phyloP scores from a whole-genome alignment of 257 asterid species.

The Agastache rugosa region DNA sequence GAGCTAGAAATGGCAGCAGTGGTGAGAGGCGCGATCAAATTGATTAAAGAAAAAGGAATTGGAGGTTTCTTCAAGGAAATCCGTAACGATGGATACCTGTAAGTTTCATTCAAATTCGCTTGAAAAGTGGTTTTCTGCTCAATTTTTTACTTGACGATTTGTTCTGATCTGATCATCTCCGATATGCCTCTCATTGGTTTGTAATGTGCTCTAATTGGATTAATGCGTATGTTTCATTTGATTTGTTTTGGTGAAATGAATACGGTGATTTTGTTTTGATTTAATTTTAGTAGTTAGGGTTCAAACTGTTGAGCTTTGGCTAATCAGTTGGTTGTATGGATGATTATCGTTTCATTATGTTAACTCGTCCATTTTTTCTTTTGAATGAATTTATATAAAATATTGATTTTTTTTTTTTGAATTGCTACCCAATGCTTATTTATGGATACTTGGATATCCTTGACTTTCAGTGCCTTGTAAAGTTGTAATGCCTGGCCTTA shows the following conservation, averaged over 20 bases:
- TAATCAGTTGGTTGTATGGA: not conserved
- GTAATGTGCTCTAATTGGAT: not conserved
- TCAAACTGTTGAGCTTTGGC: conserved; percentile 16
- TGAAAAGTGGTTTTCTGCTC: not conserved
- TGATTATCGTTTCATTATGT: not conserved
- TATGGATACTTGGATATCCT: not conserved
- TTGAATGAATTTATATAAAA: not conserved
- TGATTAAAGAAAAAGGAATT: conserved; percentile 83
- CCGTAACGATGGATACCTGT: conserved; percentile 83
- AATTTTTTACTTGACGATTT: not conserved
- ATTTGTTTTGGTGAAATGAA: conserved; percentile 8
- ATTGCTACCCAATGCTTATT: not conserved
- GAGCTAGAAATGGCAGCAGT: conserved; percentile 70
- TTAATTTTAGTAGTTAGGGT: conserved; percentile 33
- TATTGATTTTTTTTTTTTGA: too few species aligned
- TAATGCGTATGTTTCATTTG: not conserved
- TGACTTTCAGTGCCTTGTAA: not conserved
- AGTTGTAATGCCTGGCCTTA: not conserved
- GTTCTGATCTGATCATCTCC: conserved; percentile 15
- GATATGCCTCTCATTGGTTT: conserved; percentile 7
- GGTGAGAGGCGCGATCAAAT: conserved; percentile 68
- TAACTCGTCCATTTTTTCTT: not conserved
- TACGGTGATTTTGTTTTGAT: conserved; percentile 2
- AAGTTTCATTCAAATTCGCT: conserved; percentile 31
- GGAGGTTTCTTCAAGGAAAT: conserved; percentile 69